These are phyloP conservation scores for Calophaca sinica DNA, from an alignment of 306 rosid genomes.

Conservation along the genomic window DNA sequence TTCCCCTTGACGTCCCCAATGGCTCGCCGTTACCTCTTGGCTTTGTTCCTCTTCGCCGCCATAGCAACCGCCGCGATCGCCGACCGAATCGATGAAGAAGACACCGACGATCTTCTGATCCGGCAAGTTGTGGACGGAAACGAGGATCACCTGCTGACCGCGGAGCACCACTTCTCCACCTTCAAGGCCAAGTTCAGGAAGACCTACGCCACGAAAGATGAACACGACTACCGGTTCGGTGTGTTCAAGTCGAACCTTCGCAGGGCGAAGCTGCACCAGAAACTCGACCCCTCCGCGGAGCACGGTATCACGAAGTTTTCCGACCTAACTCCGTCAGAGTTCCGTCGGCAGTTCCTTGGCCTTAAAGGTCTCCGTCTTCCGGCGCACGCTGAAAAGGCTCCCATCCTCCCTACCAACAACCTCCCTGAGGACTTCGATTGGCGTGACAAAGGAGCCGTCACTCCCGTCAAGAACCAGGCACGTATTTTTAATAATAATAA, in stretches of 20 bases:
- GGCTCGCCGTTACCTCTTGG: slow-evolving; percentile 44
- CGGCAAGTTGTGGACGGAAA: slow-evolving; percentile 71
- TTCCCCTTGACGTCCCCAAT: slow-evolving; percentile 36
- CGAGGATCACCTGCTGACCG: slow-evolving; percentile 63
- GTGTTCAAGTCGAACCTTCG: slow-evolving; percentile 78
- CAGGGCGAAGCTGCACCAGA: slow-evolving; percentile 73
- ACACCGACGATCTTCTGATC: slow-evolving; percentile 59
- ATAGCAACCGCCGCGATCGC: slow-evolving; percentile 43
- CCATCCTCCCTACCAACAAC: slow-evolving; percentile 77
- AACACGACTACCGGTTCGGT: slow-evolving; percentile 81
- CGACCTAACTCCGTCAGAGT: slow-evolving; percentile 82
- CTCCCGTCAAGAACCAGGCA: slow-evolving; percentile 85
- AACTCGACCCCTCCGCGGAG: slow-evolving; percentile 82
- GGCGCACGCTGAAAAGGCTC: slow-evolving; percentile 71
- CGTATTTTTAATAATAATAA: neutral
- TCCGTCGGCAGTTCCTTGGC: slow-evolving; percentile 73
- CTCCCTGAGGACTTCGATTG: slow-evolving; percentile 89
- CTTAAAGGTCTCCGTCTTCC: slow-evolving; percentile 80
- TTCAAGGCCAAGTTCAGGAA: slow-evolving; percentile 76
- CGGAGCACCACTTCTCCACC: slow-evolving; percentile 73
- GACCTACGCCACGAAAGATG: slow-evolving; percentile 64
- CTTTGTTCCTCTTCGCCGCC: slow-evolving; percentile 52
- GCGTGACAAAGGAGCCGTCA: slow-evolving; percentile 91
- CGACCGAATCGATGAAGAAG: neutral
- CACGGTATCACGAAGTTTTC: slow-evolving; percentile 92